A percentile compares a stretch with the other conserved stretches of the same genome.
Conservation (phyloP, 305 asterid species). For the Rubia occidens region DNA sequence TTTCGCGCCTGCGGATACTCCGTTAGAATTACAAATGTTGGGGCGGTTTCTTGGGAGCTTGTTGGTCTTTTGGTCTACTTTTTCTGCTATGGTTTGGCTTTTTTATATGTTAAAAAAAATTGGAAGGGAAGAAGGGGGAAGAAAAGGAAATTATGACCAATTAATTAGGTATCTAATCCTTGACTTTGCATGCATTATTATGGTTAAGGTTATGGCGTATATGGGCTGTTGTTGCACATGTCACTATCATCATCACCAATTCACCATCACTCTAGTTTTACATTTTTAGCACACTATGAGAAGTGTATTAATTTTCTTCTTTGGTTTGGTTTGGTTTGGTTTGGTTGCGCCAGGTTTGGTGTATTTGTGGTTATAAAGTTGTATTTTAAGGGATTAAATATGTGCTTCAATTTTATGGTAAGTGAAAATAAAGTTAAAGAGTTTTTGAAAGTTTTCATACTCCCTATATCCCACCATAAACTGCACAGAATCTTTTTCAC, state of each 20-base stretch:
- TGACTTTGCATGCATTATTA: constrained; percentile 5
- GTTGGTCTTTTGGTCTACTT: background rate
- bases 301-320: background rate
- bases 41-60: background rate
- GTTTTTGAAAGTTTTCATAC: too few relatives aligned
- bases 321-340: background rate
- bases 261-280: background rate
- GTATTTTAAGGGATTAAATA: too few relatives aligned
- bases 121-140: too few relatives aligned
- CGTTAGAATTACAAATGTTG: background rate
- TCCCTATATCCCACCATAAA: too few relatives aligned
- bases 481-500: too few relatives aligned
- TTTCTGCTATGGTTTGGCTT: background rate
- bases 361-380: too few relatives aligned
- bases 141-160: background rate
- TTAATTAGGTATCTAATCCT: constrained; percentile 1
- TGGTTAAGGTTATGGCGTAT: background rate
- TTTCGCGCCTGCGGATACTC: constrained; percentile 16
- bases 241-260: background rate
- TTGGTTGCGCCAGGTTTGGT: too few relatives aligned
- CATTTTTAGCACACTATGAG: background rate
- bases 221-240: background rate
- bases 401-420: too few relatives aligned
- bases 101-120: background rate
- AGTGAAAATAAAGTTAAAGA: too few relatives aligned